A percentile compares a stretch with the other conserved stretches of the same genome.
Conservation (phyloP, 331 rosid genomes). For the Malus hybrid region DNA sequence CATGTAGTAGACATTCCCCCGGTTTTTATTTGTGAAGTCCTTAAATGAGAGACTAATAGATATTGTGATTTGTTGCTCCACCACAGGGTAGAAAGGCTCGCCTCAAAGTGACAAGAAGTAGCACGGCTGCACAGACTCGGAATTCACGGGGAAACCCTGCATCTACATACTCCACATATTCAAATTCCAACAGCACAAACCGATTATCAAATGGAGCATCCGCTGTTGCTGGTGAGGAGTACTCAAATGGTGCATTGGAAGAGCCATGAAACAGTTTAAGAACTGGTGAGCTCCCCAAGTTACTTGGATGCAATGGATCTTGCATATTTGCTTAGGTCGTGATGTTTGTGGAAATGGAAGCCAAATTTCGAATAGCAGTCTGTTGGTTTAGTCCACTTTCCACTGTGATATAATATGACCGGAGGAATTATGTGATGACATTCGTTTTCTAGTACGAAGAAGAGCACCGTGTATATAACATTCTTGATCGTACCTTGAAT, state of each 20-base stretch:
- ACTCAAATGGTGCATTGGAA: slow-evolving; percentile 58
- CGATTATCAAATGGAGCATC: slow-evolving; percentile 73
- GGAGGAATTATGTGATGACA: neutral
- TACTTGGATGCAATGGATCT: neutral
- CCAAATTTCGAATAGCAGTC: neutral
- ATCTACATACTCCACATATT: slow-evolving; percentile 47
- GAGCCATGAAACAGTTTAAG: slow-evolving; percentile 40
- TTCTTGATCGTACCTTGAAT: neutral
- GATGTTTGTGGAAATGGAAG: neutral
- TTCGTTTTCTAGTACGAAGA: neutral
- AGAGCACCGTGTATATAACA: neutral
- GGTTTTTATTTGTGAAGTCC: neutral
- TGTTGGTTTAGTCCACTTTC: neutral
- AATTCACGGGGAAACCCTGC: slow-evolving; percentile 58
- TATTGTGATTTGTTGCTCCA: slow-evolving; percentile 7
- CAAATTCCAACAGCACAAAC: slow-evolving; percentile 45
- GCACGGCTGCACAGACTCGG: slow-evolving; percentile 73
- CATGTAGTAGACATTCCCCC: neutral
- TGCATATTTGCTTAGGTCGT: neutral
- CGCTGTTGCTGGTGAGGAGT: slow-evolving; percentile 59
- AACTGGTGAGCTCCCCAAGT: neutral
- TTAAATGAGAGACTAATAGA: neutral
- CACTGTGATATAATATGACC: neutral
- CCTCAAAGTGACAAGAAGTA: slow-evolving; percentile 80
- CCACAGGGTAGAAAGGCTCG: slow-evolving; percentile 97